Evolutionary conservation across 257 asterid genomes (phyloP).

Genomic region (Plantago elongata): DNA sequence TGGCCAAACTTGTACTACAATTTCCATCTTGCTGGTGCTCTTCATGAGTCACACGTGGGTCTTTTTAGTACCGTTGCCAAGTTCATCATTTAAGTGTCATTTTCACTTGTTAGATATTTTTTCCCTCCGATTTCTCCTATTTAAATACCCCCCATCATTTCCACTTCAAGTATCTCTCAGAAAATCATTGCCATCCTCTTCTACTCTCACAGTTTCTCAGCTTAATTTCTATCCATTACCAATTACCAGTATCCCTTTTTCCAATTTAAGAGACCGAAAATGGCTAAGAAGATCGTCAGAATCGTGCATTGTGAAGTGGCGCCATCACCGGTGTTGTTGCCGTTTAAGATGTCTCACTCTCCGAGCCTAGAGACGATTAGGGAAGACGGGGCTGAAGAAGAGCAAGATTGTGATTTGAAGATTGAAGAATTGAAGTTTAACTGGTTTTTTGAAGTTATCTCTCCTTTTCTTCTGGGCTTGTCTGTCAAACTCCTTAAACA

Average conservation of each 20-base stretch:
- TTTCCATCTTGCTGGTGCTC: background rate
- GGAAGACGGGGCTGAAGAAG: slow-evolving; percentile 38
- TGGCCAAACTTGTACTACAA: background rate
- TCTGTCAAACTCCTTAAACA: background rate
- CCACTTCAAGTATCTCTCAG: slow-evolving; percentile 3
- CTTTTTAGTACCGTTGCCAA: slow-evolving; percentile 9
- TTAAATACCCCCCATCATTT: slow-evolving; percentile 15
- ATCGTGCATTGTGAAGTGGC: slow-evolving; percentile 32
- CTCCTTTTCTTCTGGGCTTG: background rate
- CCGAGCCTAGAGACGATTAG: slow-evolving; percentile 47
- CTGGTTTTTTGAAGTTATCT: background rate
- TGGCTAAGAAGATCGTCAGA: slow-evolving; percentile 29
- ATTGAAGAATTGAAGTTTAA: background rate
- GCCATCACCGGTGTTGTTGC: slow-evolving; percentile 34
- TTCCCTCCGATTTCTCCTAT: slow-evolving; percentile 23
- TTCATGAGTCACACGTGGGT: slow-evolving; percentile 30
- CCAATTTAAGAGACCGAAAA: background rate
- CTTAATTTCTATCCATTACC: no score
- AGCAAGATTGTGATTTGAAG: slow-evolving; percentile 11
- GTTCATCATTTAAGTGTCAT: background rate
- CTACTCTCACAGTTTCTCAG: background rate
- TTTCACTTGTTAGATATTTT: slow-evolving; percentile 24
- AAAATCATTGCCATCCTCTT: slow-evolving; percentile 1
- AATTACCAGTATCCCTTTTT: no score
- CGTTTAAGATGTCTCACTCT: slow-evolving; percentile 31